Conservation (phyloP, 768 basidiomycete species). For the Russula abietina region DNA sequence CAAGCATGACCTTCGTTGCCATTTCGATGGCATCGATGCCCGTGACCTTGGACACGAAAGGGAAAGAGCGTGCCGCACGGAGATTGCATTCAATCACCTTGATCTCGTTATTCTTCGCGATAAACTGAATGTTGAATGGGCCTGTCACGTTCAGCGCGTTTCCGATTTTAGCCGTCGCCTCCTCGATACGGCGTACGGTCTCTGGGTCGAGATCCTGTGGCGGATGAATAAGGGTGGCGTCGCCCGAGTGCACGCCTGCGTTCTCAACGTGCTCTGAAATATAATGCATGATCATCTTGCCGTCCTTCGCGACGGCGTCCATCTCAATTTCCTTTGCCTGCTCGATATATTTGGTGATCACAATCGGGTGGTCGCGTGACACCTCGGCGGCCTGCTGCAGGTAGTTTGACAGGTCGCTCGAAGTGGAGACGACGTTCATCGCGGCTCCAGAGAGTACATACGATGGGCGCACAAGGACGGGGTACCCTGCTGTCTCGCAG, state of each 20-base stretch:
- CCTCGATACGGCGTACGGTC: slow-evolving; percentile 93
- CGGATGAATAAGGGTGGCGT: slow-evolving; percentile 95
- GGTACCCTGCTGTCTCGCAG: slow-evolving; percentile 90
- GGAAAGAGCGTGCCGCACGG: slow-evolving; percentile 95
- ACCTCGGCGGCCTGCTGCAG: slow-evolving; percentile 93
- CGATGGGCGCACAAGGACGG: slow-evolving; percentile 93
- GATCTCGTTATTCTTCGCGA: slow-evolving; percentile 99
- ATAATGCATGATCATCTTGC: slow-evolving; percentile 99
- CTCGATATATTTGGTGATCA: slow-evolving; percentile 99
- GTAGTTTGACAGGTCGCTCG: slow-evolving; percentile 86
- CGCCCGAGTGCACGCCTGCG: slow-evolving; percentile 97
- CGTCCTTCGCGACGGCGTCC: slow-evolving; percentile 96
- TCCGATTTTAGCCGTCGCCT: slow-evolving; percentile 95
- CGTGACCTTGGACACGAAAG: slow-evolving; percentile 98
- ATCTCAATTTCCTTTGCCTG: slow-evolving; percentile 99
- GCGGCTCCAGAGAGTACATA: slow-evolving; percentile 99
- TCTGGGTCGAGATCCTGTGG: slow-evolving; percentile 97
- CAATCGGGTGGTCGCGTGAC: slow-evolving; percentile 93
- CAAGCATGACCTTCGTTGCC: slow-evolving; percentile 98
- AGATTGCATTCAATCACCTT: slow-evolving; percentile 99
- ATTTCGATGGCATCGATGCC: slow-evolving; percentile 97
- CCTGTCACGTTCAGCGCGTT: slow-evolving; percentile 97
- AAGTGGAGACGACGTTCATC: slow-evolving; percentile 97
- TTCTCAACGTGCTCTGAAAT: slow-evolving; percentile 99
- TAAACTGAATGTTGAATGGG: slow-evolving; percentile 99